Evolutionary conservation across 192 early-diverging fungal species (phyloP), one percentile per base, ranked within the genome.

Genomic region (Coemansia sp.): DNA sequence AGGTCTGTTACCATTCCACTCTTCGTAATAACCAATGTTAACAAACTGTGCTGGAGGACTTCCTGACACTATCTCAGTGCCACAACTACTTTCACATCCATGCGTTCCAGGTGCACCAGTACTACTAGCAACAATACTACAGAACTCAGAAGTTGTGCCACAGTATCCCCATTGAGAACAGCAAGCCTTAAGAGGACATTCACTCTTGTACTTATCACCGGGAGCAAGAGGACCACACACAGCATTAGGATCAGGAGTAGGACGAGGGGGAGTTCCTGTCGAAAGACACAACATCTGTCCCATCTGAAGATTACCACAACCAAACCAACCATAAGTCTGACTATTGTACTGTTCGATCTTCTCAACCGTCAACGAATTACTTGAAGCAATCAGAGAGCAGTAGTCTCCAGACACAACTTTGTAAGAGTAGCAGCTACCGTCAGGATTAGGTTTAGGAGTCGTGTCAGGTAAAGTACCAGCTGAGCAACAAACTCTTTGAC

Each of bases 1-100:
- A 30, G 16, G 18, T 64, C 71, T 67, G 0, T 52, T 20, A 34
- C 27, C 53, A 61, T 38, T 62, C 71, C 71, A 73, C 3, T n/a
- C 52, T 53, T 73, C 71, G 55, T 67, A 73, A 18, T 73, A 73
- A 20, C 71, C 71, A 47, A 73, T 47, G 2, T 29, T 73, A n/a
- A 44, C 50, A 40, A 73, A 73, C 2, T 61, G 4, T 16, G 64
- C 1, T 29, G 71, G 71, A 27, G 64, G 16, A 20, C 16, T 49
- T 18, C 16, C 16, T 22, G 45, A 49, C 45, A 49, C 45, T 22
- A 20, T 22, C 45, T 49, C 6, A 2, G 7, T 40, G 1, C 45
- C 45, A 49, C 45, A 49, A 1, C 1, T 49, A 15, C n/a, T 20
- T 20, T 20, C 20, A 49, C 45, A 49, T 3, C 20, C 20, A 49